Evolutionary conservation across 2,329 filamentous ascomycete species (phyloP), one percentile per base, ranked within the genome.

Genomic region (Stenocarpella maydis): DNA sequence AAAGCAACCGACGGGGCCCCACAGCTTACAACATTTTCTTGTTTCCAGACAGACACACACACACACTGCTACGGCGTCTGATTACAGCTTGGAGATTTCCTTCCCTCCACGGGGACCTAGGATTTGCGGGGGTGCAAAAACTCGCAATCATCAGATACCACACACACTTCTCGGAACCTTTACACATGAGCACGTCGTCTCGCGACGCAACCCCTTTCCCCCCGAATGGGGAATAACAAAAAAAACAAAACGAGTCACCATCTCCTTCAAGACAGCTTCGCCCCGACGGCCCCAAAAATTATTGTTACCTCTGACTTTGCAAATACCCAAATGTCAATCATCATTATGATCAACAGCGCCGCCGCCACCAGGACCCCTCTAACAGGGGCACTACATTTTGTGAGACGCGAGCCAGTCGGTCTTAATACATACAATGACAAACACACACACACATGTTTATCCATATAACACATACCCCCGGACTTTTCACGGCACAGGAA

Each of bases 31-130:
- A 65, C 47, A 21, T n/a, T 37, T 39, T 17, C 26, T 24, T 9
- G 28, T 21, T 39, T 12, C 17, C 15, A n/a, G 24, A 67, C 64
- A 31, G 24, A 58, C 34, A 39, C 53, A 39, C 31, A 39, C 54
- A 45, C 39, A 60, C 60, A 63, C 49, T 68, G 53, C 31, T 28
- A 68, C 47, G 68, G 65, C 60, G 60, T 70, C 55, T 63, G 49
- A 67, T n/a, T 45, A 69, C 67, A 61, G 66, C 69, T 31, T 31
- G 67, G 66, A 63, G 64, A 41, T 49, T 31, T 8, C 31, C 34
- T 49, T 67, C 69, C 69, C 69, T 69, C 67, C 69, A 69, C 69
- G 34, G 69, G 69, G 69, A 67, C 37, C 31, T n/a, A n/a, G n/a
- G n/a, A n/a, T n/a, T n/a, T n/a, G n/a, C n/a, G n/a, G n/a, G n/a